Base-by-base conservation (phyloP, 345 rosid species). In the Rhodomyrtus tomentosa region DNA sequence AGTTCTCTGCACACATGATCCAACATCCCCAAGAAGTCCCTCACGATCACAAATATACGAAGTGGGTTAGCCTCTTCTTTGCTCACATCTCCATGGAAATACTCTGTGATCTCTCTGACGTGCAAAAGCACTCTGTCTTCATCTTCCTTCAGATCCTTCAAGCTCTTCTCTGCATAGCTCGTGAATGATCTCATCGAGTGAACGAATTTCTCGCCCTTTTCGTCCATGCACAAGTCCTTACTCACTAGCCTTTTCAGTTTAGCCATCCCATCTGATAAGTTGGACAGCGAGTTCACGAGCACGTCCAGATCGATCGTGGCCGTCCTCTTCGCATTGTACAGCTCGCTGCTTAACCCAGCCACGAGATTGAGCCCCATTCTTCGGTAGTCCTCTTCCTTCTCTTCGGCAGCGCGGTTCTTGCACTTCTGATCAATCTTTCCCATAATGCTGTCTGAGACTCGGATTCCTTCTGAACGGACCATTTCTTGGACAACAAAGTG, bases 401-500 rank as follows among this genome's bases (percentile, higher is more conserved):
- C 98, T 87, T 95, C 96, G 0, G 62, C 76, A 4, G 96, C 93
- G 86, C 89, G 90, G 87, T 38, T 89, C 82, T 89, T 91, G 92
- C 88, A 93, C 87, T 88, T 85, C 88, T 92, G 97, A 82, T 90
- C 92, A 79, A 95, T 94, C 90, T 90, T 89, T 84, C 99, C 99
- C 96, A 95, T 97, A 48, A 97, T 97, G 91, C 96, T 95, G 32
- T 94, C 95, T 0, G 98, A 92, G 81, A 94, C 95, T 54, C 99
- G 88, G 8, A 95, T 91, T 58, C 99, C 99, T 89, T 95, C 99
- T 5, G 99, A 89, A 7, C 99, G 89, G 80, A 94, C 89, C 13
- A 97, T 97, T 86, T 97, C 99, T 84, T 94, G 99, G 13, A 97
- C 99, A 10, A 97, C 98, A 42, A 97, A 97, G 81, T 97, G 99